Evolutionary conservation across 495 filamentous ascomycete species (phyloP).

Genomic region (Amniculicola lignicola): DNA sequence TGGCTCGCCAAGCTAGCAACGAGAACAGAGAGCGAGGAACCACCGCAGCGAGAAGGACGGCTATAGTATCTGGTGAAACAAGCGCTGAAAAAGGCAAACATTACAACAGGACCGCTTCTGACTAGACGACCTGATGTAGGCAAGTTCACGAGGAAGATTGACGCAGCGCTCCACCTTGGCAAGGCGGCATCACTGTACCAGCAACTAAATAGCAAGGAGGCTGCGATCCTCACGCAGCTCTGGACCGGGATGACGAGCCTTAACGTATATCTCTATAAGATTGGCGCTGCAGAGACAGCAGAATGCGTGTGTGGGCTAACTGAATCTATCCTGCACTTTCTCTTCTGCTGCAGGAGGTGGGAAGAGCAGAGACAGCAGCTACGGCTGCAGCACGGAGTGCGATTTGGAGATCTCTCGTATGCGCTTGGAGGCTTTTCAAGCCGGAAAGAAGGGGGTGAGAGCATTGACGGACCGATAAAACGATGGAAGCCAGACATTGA

Average conservation of each 20-base stretch:
- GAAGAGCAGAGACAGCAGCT: constrained; percentile 14
- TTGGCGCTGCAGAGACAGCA: constrained; percentile 22
- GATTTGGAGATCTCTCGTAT: constrained; percentile 29
- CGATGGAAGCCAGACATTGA: constrained; percentile 29
- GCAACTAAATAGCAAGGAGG: constrained; percentile 24
- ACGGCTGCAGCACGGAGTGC: constrained; percentile 19
- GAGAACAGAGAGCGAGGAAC: constrained; percentile 21
- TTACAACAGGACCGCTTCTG: constrained; percentile 1
- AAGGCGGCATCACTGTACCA: constrained; percentile 23
- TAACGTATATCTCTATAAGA: constrained; percentile 27
- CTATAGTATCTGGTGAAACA: constrained; percentile 22
- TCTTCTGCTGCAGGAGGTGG: constrained; percentile 28
- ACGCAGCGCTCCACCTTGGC: constrained; percentile 30
- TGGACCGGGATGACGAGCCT: constrained; percentile 23
- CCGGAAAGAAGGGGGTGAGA: constrained; percentile 24
- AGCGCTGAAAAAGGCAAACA: constrained; percentile 20
- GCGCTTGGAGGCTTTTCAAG: constrained; percentile 28
- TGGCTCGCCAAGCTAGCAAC: constrained; percentile 22
- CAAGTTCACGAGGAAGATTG: constrained; percentile 30
- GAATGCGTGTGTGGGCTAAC: constrained; percentile 21
- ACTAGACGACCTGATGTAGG: constrained; percentile 2
- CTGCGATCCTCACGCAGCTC: constrained; percentile 21
- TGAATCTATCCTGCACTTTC: constrained; percentile 26
- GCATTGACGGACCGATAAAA: constrained; percentile 28
- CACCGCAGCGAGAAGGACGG: constrained; percentile 6